Evolutionary conservation across 2,329 filamentous ascomycete genomes (phyloP), one percentile per base, ranked within the genome.

Genomic region (Colletotrichum trifolii): DNA sequence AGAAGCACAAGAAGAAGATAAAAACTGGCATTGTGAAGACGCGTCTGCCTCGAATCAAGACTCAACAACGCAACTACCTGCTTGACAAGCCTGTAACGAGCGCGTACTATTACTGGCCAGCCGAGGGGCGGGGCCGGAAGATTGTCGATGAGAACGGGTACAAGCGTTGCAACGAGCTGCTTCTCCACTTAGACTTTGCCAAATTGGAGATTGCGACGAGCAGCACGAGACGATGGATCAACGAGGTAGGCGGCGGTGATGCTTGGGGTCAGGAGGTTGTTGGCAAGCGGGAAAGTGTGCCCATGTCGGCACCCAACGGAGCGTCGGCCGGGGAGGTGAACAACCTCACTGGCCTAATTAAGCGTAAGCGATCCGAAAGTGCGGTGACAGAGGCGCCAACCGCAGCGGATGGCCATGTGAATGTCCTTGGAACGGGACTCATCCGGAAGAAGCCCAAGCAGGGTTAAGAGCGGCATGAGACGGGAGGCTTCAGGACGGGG

Each of bases 151-250:
- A 90, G 25, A 79, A 81, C 36, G 83, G 85, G 53, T 94, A 93
- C 76, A 88, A 88, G 67, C 86, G 90, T 10, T 86, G 88, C 8
- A 82, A 87, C 17, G 91, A 93, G 69, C 78, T 93, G 9, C 81
- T 96, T 0, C 82, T 94, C 6, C 87, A 90, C 63, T 85, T 94
- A 0, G 91, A 94, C 74, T 96, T 96, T 75, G 83, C 87, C 1
- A 90, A 85, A 8, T 76, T 88, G 4, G 85, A 86, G 10, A 85
- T 90, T 52, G 89, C 90, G 0, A 80, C 79, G 2, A 81, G 82
- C 38, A 93, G 91, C 71, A 92, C 91, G 2, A 79, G 77, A 55
- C 86, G 90, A 57, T 96, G 92, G 91, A 82, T 89, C 47, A 83
- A 83, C 12, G 91, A 95, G 71, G 87, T 90, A 1, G 85, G 84